Evolutionary conservation across 805 yeast species (phyloP).

Genomic region (Saccharomycopsis oosterbeekiorum): DNA sequence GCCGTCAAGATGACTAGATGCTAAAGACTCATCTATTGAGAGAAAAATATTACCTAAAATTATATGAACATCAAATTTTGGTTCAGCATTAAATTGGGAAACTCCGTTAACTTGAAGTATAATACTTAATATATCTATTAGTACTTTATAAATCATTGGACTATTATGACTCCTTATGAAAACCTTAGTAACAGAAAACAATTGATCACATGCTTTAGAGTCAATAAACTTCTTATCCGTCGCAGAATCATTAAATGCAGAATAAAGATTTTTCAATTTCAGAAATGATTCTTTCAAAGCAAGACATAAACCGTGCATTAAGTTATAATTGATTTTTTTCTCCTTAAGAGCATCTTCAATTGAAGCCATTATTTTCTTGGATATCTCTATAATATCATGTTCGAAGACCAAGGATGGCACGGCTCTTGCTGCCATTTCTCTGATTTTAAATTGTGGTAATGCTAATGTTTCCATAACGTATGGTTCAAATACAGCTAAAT

Average conservation of each 20-base stretch:
- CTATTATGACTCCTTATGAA: slow-evolving; percentile 16
- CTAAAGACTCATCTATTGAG: not conserved
- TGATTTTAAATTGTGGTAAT: slow-evolving; percentile 63
- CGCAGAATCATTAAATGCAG: not conserved
- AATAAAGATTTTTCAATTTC: not conserved
- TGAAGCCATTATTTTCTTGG: slow-evolving; percentile 11
- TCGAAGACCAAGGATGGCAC: slow-evolving; percentile 38
- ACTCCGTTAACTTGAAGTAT: slow-evolving; percentile 15
- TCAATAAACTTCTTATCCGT: slow-evolving; percentile 6
- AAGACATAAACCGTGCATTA: slow-evolving; percentile 50
- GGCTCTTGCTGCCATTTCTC: slow-evolving; percentile 79
- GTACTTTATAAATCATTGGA: slow-evolving; percentile 28
- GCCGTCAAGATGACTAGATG: slow-evolving; percentile 32
- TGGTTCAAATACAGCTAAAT: slow-evolving; percentile 40
- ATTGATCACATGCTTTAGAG: slow-evolving; percentile 18
- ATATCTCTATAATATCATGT: slow-evolving; percentile 26
- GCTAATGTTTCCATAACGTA: slow-evolving; percentile 39
- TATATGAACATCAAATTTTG: not conserved
- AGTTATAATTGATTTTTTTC: slow-evolving; percentile 27
- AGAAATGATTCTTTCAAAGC: slow-evolving; percentile 33
- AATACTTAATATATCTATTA: slow-evolving; percentile 23
- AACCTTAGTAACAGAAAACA: not conserved
- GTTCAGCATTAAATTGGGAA: not conserved
- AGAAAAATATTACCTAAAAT: slow-evolving; percentile 1
- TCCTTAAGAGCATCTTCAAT: slow-evolving; percentile 16